Evolutionary conservation across 176 grass and related monocot species (phyloP), one percentile per base, ranked within the genome.

Genomic region (Carex parvula): DNA sequence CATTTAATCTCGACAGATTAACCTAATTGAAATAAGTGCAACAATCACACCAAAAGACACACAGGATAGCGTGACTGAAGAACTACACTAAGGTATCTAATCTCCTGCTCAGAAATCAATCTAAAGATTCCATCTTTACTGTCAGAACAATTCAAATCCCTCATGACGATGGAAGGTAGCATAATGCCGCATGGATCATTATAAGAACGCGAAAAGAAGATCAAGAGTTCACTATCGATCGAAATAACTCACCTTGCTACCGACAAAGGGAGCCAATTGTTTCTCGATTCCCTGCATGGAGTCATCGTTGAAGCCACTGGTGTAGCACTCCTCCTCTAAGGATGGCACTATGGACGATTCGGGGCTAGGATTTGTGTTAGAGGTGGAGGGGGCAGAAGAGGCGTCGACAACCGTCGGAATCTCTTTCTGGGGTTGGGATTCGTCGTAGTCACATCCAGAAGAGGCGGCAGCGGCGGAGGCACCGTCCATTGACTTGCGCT

Each of bases 401-500:
- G 33, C 14, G 44, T 73, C 83, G 21, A 66, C 41, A 0, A 60
- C 8, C 65, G 48, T 22, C 86, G 86, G 83, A 37, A 59, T 79
- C 89, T 81, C 84, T 20, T 75, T 84, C 39, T 53, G 81, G 22
- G 75, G 85, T 44, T 71, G 76, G 21, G 75, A 46, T 3, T 87
- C 84, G 39, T 76, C 70, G 29, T n/a, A 76, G 4, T 50, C 82
- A 10, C 35, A 21, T 4, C n/a, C 81, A 0, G 59, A 14, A 70
- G 64, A 66, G 10, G 11, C 60, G n/a, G 35, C 71, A 6, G 26
- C 84, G 24, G 16, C 39, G 39, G 77, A 82, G 46, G 70, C 85
- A 61, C 81, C 90, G 29, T 92, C 92, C 57, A 83, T 83, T 30
- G 95, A 89, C 89, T 98, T 98, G 87, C 92, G 89, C 91, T 94